Conservation (phyloP, 257 asterid species). For the Coffea canephora region DNA sequence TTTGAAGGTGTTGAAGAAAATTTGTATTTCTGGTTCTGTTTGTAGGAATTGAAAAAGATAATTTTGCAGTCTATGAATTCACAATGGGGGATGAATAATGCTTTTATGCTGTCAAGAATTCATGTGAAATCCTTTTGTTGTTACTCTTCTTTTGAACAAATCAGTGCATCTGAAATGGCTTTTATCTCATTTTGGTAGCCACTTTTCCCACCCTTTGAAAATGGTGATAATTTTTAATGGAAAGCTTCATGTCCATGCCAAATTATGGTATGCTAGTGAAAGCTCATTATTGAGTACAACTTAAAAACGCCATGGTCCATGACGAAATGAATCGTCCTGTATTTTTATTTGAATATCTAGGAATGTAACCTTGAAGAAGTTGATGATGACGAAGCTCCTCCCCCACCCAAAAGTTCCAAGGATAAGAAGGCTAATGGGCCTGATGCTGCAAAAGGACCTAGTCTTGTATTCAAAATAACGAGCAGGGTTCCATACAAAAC, state of each 20-base stretch:
- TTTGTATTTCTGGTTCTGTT: background rate
- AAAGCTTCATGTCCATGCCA: background rate
- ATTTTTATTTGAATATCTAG: slow-evolving; percentile 30
- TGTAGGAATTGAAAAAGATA: background rate
- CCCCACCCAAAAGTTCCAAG: slow-evolving; percentile 85
- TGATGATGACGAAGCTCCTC: slow-evolving; percentile 82
- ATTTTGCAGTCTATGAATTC: background rate
- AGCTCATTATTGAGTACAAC: background rate
- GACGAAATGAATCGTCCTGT: background rate
- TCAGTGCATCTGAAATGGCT: background rate
- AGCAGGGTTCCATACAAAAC: slow-evolving; percentile 94
- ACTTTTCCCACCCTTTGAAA: background rate
- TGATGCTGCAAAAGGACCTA: slow-evolving; percentile 64
- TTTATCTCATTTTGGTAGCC: background rate
- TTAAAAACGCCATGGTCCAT: background rate
- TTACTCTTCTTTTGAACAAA: background rate
- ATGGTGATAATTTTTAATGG: background rate
- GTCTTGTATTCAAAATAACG: slow-evolving; percentile 74
- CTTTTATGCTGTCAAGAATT: background rate
- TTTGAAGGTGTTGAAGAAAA: background rate
- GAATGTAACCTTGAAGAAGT: slow-evolving; percentile 95
- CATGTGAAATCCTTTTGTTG: background rate
- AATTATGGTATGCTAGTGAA: background rate
- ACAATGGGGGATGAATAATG: background rate
- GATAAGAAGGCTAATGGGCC: slow-evolving; percentile 90